Percentiles rank a stretch among this genome's conserved stretches.
Conservation (phyloP, 140 eudicot genomes). For the Flaveria floridana region DNA sequence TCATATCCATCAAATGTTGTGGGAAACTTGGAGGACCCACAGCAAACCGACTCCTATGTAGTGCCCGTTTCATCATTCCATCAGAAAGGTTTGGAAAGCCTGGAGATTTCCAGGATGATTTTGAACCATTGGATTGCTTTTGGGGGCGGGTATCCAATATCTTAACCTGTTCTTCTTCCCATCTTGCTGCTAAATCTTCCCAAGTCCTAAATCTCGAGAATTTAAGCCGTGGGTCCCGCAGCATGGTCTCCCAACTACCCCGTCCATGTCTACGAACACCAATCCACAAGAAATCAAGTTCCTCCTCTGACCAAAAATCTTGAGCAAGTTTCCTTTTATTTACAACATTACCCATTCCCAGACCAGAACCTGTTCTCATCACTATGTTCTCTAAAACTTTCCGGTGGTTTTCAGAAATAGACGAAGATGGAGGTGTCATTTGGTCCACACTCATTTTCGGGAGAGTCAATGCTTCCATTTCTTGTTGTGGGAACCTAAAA, state of each 20-base stretch:
- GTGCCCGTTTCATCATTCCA: constrained; percentile 74
- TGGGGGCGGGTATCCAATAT: constrained; percentile 52
- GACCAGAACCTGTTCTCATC: constrained; percentile 59
- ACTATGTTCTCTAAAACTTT: constrained; percentile 83
- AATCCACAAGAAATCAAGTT: constrained; percentile 90
- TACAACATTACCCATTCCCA: constrained; percentile 48
- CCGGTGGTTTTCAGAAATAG: constrained; percentile 80
- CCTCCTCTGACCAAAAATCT: constrained; percentile 92
- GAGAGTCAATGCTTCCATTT: constrained; percentile 45
- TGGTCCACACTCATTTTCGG: constrained; percentile 57
- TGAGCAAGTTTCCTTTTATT: constrained; percentile 46
- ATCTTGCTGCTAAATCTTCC: constrained; percentile 63
- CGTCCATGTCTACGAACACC: constrained; percentile 90
- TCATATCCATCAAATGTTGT: constrained; percentile 79
- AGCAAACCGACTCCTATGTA: constrained; percentile 52
- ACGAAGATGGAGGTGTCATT: constrained; percentile 49
- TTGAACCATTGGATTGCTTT: constrained; percentile 38
- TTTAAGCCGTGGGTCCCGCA: constrained; percentile 65
- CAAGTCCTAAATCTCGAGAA: constrained; percentile 66
- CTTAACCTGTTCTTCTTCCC: constrained; percentile 92
- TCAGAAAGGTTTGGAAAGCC: constrained; percentile 59
- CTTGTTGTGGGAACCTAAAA: constrained; percentile 54
- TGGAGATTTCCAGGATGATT: constrained; percentile 41
- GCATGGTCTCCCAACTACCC: constrained; percentile 85
- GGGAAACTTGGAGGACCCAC: constrained; percentile 54